Conservation (phyloP, 306 rosid species). For the Senna tora region DNA sequence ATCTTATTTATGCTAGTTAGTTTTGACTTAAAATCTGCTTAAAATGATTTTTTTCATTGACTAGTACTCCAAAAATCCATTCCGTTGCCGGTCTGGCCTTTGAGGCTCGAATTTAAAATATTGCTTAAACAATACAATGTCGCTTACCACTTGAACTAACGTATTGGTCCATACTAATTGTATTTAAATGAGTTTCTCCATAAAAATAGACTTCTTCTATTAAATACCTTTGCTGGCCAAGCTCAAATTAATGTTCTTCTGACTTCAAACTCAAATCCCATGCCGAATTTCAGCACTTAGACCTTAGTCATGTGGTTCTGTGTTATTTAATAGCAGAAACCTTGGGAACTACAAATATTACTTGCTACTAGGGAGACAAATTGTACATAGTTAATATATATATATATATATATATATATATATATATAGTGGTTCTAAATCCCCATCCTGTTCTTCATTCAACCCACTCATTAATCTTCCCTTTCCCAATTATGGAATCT, state of each 20-base stretch:
- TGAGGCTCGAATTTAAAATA: too few relatives aligned
- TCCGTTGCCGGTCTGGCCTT: too few relatives aligned
- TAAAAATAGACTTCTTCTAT: too few relatives aligned
- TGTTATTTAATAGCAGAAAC: conserved; percentile 7
- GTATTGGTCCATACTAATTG: too few relatives aligned
- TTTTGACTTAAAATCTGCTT: too few relatives aligned
- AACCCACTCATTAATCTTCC: neutral
- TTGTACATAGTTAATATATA: neutral
- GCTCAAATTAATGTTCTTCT: neutral
- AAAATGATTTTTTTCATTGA: neutral
- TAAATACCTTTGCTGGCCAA: too few relatives aligned
- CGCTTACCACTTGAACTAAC: too few relatives aligned
- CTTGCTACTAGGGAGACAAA: conserved; percentile 16
- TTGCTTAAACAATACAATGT: too few relatives aligned
- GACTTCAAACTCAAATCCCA: neutral
- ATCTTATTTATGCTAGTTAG: too few relatives aligned
- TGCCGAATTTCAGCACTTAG: neutral
- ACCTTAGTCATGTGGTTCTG: conserved; percentile 12
- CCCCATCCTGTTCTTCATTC: neutral
- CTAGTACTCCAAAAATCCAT: neutral
- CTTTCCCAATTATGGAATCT: too few relatives aligned
- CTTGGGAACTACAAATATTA: conserved; percentile 20
- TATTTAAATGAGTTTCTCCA: neutral
- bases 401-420: too few relatives aligned
- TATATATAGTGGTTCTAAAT: too few relatives aligned